Evolutionary conservation across 169 alveolate genomes (phyloP).

Genomic region (Cyclospora cayetanensis): DNA sequence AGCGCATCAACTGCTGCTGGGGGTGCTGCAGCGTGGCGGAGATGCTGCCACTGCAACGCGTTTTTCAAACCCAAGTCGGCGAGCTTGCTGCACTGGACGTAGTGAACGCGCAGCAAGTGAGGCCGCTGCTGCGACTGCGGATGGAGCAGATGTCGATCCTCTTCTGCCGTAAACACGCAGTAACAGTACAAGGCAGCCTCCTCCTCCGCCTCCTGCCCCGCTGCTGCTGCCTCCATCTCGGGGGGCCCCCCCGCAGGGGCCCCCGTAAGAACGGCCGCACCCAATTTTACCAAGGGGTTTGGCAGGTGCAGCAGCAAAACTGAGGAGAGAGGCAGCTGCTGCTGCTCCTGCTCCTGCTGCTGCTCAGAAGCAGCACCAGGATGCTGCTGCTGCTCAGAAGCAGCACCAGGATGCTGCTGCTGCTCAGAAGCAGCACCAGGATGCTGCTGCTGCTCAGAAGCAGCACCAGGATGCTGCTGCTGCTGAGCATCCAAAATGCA

Average conservation of each 20-base stretch:
- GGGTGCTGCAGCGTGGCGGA: not conserved
- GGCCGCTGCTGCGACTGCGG: not conserved
- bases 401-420: too few relatives aligned
- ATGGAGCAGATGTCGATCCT: not conserved
- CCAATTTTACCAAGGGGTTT: not conserved
- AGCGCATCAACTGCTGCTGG: not conserved
- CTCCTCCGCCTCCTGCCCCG: not conserved
- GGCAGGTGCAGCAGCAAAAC: not conserved
- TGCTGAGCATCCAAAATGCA: not conserved
- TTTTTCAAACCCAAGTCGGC: not conserved
- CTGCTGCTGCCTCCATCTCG: constrained; percentile 2
- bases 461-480: not conserved
- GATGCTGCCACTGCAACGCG: not conserved
- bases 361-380: too few relatives aligned
- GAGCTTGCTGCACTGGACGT: not conserved
- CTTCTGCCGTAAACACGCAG: not conserved
- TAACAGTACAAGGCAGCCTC: not conserved
- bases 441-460: too few relatives aligned
- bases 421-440: too few relatives aligned
- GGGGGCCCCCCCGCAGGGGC: too few relatives aligned
- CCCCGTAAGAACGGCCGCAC: not conserved
- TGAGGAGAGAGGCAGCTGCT: not conserved
- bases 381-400: too few relatives aligned
- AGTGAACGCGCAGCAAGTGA: not conserved
- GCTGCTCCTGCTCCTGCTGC: not conserved